These are phyloP conservation scores for Colletotrichum acutatum DNA, from an alignment of 2,329 filamentous ascomycete species.

Conservation along the genomic window DNA sequence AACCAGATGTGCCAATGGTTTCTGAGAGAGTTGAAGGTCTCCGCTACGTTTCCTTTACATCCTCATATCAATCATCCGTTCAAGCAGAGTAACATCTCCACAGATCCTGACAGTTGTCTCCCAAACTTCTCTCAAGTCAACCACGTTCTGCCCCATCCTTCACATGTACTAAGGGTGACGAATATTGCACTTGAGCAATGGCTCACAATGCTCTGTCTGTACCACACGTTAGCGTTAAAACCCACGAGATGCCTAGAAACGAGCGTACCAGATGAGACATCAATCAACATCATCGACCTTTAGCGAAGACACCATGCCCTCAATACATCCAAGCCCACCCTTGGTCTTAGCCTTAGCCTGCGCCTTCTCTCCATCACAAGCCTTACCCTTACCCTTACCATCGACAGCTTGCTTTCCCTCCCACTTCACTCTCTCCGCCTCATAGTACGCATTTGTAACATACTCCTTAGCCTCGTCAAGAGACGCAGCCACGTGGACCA, in stretches of 20 bases:
- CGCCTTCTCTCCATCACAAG: too few relatives aligned
- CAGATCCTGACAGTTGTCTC: too few relatives aligned
- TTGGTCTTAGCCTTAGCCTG: not conserved
- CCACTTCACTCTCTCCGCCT: not conserved
- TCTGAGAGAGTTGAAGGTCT: too few relatives aligned
- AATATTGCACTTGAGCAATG: not conserved
- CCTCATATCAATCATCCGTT: too few relatives aligned
- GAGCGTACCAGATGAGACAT: not conserved
- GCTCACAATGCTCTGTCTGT: not conserved
- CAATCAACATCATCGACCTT: not conserved
- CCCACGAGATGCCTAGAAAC: not conserved
- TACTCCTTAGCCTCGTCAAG: not conserved
- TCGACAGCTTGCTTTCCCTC: not conserved
- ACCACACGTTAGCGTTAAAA: not conserved
- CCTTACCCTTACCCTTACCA: not conserved
- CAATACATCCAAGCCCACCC: not conserved
- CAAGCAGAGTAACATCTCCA: too few relatives aligned
- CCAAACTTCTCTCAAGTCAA: too few relatives aligned
- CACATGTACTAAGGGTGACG: too few relatives aligned
- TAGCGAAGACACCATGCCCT: not conserved
- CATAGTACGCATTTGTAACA: not conserved
- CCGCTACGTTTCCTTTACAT: too few relatives aligned
- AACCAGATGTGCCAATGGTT: too few relatives aligned
- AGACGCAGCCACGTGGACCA: not conserved
- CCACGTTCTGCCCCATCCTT: too few relatives aligned